These are phyloP conservation scores for Dioszegia crocea DNA, from an alignment of 768 basidiomycete genomes.

Conservation along the genomic window DNA sequence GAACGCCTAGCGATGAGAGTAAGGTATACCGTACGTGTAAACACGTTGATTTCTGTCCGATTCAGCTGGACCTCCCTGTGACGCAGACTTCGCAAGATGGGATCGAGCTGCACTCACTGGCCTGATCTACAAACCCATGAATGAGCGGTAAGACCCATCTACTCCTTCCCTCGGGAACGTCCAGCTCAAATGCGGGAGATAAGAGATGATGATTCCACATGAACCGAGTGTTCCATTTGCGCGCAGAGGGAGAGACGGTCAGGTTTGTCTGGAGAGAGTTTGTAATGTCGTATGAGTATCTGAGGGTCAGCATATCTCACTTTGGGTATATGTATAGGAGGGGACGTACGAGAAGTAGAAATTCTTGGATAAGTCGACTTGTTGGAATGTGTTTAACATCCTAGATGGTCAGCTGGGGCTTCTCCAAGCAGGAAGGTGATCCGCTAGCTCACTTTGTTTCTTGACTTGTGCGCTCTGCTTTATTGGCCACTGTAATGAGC, in stretches of 20 bases:
- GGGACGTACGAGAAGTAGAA: slow-evolving; percentile 83
- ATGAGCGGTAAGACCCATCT: slow-evolving; percentile 88
- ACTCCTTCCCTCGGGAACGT: slow-evolving; percentile 51
- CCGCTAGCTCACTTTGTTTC: slow-evolving; percentile 59
- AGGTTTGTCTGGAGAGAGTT: slow-evolving; percentile 93
- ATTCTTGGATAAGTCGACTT: slow-evolving; percentile 97
- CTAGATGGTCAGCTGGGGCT: slow-evolving; percentile 45
- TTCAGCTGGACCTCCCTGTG: slow-evolving; percentile 63
- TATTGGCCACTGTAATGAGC: slow-evolving; percentile 67
- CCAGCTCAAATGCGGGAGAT: slow-evolving; percentile 59
- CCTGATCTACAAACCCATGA: slow-evolving; percentile 96
- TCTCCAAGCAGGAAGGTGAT: background rate
- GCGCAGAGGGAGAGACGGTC: slow-evolving; percentile 50
- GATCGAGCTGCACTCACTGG: slow-evolving; percentile 62
- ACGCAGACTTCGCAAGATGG: no score
- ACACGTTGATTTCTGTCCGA: slow-evolving; percentile 72
- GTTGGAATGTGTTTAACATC: slow-evolving; percentile 83
- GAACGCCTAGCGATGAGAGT: slow-evolving; percentile 93
- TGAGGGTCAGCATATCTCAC: background rate
- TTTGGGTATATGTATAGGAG: background rate
- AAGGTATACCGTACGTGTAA: slow-evolving; percentile 83
- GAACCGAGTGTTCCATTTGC: slow-evolving; percentile 74
- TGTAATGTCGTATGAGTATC: slow-evolving; percentile 90
- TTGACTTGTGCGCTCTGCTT: slow-evolving; percentile 78
- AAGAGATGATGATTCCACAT: slow-evolving; percentile 95